Evolutionary conservation across 2,329 filamentous ascomycete genomes (phyloP).

Genomic region (Fusarium sp.): DNA sequence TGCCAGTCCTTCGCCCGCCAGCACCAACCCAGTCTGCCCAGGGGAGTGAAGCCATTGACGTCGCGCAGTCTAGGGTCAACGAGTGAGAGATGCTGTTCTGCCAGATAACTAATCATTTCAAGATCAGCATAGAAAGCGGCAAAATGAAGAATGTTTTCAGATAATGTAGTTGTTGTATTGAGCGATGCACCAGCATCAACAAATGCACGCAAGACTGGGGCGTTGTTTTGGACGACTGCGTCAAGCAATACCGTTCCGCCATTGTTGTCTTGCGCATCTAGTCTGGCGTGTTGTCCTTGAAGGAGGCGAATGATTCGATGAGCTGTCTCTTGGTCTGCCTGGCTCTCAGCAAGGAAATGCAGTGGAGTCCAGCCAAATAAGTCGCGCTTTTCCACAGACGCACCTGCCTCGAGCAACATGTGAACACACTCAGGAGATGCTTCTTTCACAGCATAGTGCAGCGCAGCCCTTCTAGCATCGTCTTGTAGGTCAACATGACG

Average conservation of each 20-base stretch:
- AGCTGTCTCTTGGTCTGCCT: accelerated
- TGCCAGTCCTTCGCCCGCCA: background rate
- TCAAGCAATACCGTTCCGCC: accelerated
- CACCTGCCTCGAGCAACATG: slow-evolving; percentile 24
- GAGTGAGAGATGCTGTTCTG: background rate
- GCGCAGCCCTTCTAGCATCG: accelerated
- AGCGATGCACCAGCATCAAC: slow-evolving; percentile 1
- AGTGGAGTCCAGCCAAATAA: accelerated
- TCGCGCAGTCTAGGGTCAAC: background rate
- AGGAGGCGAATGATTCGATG: background rate
- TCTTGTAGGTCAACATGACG: accelerated
- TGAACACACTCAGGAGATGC: accelerated
- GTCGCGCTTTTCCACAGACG: background rate
- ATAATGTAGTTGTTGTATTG: accelerated
- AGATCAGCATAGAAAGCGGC: accelerated
- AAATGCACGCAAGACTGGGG: background rate
- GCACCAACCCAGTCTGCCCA: background rate
- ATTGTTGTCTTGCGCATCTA: accelerated
- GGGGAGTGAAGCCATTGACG: accelerated
- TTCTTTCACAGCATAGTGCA: accelerated
- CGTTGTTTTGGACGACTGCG: accelerated
- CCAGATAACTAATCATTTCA: background rate
- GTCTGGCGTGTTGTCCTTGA: background rate
- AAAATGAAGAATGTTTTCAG: accelerated
- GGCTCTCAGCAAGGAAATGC: accelerated